Percentiles rank a stretch among this genome's conserved stretches.
phyloP scores from a whole-genome alignment of 768 basidiomycete genomes.

The Chalciporus sphaerocephalus region DNA sequence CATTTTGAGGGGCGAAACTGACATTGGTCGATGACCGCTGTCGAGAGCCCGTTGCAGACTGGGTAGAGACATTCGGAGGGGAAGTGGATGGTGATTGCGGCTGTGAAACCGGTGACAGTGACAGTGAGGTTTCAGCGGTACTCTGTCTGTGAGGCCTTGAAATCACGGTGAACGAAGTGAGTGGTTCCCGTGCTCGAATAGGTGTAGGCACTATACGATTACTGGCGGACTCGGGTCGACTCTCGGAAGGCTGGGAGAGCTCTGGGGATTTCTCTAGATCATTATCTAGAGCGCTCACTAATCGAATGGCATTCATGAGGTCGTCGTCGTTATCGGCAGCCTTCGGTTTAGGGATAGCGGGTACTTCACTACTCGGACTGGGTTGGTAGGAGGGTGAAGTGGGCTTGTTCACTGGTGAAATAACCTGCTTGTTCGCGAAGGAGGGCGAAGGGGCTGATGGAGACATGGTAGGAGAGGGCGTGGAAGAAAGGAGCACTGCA shows the following conservation, averaged over 20 bases:
- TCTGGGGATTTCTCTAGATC: conserved; percentile 13
- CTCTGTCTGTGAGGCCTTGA: conserved; percentile 45
- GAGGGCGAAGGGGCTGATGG: conserved; percentile 6
- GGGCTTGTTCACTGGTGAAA: neutral
- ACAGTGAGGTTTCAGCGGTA: conserved; percentile 10
- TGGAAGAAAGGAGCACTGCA: conserved; percentile 19
- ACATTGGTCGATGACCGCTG: conserved; percentile 8
- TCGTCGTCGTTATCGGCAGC: conserved; percentile 25
- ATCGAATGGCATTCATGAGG: conserved; percentile 29
- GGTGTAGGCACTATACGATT: conserved; percentile 46
- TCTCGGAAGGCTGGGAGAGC: neutral
- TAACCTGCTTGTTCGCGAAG: conserved; percentile 4
- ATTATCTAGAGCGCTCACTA: conserved; percentile 27
- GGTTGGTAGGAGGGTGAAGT: conserved; percentile 10
- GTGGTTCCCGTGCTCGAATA: conserved; percentile 52
- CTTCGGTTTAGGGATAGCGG: conserved; percentile 5
- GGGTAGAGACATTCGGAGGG: conserved; percentile 6
- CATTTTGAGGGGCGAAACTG: conserved; percentile 11
- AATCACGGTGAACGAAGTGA: conserved; percentile 58
- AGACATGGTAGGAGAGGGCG: conserved; percentile 18
- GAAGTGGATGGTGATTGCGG: neutral
- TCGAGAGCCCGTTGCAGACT: conserved; percentile 12
- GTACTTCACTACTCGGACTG: conserved; percentile 16
- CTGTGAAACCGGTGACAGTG: conserved; percentile 12
- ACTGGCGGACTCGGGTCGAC: neutral